phyloP scores from a whole-genome alignment of 2,329 filamentous ascomycete genomes.

The Talaromyces sp. region DNA sequence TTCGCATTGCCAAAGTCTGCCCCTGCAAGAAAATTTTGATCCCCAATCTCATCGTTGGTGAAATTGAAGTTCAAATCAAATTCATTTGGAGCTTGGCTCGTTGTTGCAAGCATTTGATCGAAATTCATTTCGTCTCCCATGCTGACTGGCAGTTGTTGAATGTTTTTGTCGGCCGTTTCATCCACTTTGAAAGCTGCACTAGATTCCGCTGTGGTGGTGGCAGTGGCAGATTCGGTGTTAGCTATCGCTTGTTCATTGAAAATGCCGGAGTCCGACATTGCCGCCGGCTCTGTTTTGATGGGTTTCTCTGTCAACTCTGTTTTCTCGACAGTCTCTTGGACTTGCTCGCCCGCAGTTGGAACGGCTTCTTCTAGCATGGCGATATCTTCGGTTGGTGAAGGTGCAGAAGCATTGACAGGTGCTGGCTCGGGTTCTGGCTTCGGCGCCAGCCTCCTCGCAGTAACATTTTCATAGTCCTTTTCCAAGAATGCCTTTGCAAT shows the following conservation, averaged over 20 bases:
- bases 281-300: conserved; percentile 18
- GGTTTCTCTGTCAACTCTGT: conserved; percentile 15
- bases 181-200: conserved; percentile 27
- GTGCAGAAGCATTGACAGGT: background rate
- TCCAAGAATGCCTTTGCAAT: conserved; percentile 44
- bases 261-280: background rate
- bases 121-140: conserved; percentile 39
- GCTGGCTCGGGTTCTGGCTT: background rate
- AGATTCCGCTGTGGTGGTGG: conserved; percentile 18
- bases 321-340: conserved; percentile 22
- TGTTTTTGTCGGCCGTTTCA: conserved; percentile 16
- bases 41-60: conserved; percentile 36
- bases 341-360: conserved; percentile 19
- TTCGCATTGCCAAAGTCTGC: conserved; percentile 28
- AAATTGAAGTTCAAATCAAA: conserved; percentile 43
- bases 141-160: conserved; percentile 27
- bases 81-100: conserved; percentile 31
- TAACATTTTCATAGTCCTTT: conserved; percentile 39
- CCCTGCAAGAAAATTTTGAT: conserved; percentile 38
- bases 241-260: conserved; percentile 13
- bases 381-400: conserved; percentile 27
- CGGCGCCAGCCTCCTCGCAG: conserved; percentile 30
- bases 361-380: conserved; percentile 28
- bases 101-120: conserved; percentile 39
- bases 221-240: background rate